Evolutionary conservation across 1,284 basidiomycete species (phyloP).

Genomic region (Coniferiporia weirii): DNA sequence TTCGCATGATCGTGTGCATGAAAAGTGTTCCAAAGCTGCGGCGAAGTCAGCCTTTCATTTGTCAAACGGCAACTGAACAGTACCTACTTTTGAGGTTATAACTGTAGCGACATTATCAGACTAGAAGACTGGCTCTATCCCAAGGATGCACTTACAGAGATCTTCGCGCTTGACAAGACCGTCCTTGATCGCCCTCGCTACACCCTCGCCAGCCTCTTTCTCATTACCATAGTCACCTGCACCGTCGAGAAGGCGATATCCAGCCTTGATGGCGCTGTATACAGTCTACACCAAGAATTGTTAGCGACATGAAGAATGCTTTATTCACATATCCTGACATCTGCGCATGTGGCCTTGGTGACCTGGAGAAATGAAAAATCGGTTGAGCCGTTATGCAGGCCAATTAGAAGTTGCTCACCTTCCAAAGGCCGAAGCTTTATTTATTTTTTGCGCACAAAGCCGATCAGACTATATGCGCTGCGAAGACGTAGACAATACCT

Average conservation of each 20-base stretch:
- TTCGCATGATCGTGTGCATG: constrained; percentile 67
- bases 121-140: background rate
- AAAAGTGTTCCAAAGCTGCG: constrained; percentile 65
- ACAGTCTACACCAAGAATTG: constrained; percentile 25
- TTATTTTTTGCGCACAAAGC: background rate
- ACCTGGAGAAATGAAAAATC: constrained; percentile 36
- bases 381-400: background rate
- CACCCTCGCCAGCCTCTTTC: constrained; percentile 65
- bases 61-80: background rate
- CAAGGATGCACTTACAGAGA: constrained; percentile 51
- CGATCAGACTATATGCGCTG: constrained; percentile 6
- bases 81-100: constrained; percentile 18
- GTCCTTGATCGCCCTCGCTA: constrained; percentile 61
- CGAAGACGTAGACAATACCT: constrained; percentile 24
- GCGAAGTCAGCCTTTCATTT: background rate
- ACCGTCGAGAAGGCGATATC: constrained; percentile 74
- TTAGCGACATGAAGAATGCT: constrained; percentile 2
- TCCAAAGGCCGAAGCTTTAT: constrained; percentile 65
- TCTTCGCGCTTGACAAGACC: constrained; percentile 72
- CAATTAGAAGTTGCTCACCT: constrained; percentile 32
- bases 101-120: constrained; percentile 6
- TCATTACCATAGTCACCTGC: constrained; percentile 79
- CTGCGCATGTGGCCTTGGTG: constrained; percentile 50
- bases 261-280: constrained; percentile 53
- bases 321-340: constrained; percentile 35